Evolutionary conservation across 768 basidiomycete genomes (phyloP).

Genomic region (Phallus indusiatus): DNA sequence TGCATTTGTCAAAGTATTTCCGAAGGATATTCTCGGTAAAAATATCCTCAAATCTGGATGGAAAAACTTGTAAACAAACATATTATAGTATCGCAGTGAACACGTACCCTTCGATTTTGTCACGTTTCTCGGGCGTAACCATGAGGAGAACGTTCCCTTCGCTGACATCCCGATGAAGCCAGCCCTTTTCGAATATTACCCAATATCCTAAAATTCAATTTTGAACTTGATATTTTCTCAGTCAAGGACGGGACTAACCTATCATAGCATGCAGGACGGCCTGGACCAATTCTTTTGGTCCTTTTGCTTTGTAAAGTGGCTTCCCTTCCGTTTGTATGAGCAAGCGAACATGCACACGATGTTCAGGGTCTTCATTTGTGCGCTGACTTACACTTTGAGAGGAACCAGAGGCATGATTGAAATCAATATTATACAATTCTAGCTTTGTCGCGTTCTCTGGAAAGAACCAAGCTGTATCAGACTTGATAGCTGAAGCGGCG

Average conservation of each 20-base stretch:
- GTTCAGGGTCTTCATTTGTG: background rate
- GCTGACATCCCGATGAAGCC: slow-evolving; percentile 8
- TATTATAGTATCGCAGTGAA: background rate
- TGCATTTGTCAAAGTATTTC: background rate
- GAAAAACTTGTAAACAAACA: background rate
- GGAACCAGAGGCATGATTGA: too few relatives aligned
- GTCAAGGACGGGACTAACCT: background rate
- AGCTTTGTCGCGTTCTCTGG: background rate
- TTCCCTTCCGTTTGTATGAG: background rate
- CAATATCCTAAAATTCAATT: background rate
- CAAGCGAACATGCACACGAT: background rate
- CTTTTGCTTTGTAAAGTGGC: background rate
- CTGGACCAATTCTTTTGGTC: background rate
- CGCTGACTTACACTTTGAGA: background rate
- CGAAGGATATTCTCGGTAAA: background rate
- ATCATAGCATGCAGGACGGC: slow-evolving; percentile 6
- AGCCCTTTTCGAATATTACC: slow-evolving; percentile 1
- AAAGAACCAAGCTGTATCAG: background rate
- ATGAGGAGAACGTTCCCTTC: slow-evolving; percentile 3
- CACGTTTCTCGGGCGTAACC: background rate
- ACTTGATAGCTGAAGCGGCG: background rate
- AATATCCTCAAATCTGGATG: background rate
- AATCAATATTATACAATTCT: too few relatives aligned
- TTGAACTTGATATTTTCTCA: background rate
- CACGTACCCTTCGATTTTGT: background rate